Evolutionary conservation across 208 protist genomes (phyloP).

Genomic region (Endotrypanum monterogeii): DNA sequence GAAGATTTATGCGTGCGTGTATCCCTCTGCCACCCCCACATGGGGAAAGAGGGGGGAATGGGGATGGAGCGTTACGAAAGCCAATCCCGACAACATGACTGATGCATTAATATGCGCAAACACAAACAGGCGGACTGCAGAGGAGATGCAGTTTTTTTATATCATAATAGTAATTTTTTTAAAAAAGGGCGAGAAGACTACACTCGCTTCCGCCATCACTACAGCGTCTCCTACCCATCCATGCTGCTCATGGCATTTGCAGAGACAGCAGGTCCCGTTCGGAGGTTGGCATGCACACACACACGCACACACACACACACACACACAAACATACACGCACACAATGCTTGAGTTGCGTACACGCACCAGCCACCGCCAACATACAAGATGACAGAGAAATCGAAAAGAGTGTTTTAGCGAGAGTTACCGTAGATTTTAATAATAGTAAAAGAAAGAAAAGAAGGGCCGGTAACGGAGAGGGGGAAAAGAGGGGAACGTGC

Average conservation of each 20-base stretch:
- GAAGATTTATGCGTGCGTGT: too few relatives aligned
- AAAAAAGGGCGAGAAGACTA: too few relatives aligned
- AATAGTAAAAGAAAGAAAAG: neutral
- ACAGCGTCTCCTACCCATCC: neutral
- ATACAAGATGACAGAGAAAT: neutral
- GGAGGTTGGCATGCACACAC: neutral
- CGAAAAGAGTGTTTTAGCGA: neutral
- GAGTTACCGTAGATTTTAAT: conserved; percentile 13
- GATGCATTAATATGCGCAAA: neutral
- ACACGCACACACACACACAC: conserved; percentile 1
- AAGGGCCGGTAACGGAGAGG: too few relatives aligned
- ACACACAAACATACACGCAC: neutral
- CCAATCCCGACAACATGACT: neutral
- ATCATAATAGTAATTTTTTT: too few relatives aligned
- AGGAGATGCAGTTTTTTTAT: too few relatives aligned
- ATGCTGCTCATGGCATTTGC: neutral
- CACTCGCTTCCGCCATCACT: neutral
- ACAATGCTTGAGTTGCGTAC: neutral
- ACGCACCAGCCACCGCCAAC: neutral
- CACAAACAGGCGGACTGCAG: neutral
- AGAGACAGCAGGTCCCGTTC: neutral
- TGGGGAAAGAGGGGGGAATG: too few relatives aligned
- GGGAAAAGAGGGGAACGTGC: neutral
- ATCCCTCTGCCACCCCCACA: too few relatives aligned
- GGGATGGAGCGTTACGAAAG: neutral